Evolutionary conservation across 306 rosid species (phyloP), one percentile per base, ranked within the genome.

Genomic region (Cicer yamashitae): DNA sequence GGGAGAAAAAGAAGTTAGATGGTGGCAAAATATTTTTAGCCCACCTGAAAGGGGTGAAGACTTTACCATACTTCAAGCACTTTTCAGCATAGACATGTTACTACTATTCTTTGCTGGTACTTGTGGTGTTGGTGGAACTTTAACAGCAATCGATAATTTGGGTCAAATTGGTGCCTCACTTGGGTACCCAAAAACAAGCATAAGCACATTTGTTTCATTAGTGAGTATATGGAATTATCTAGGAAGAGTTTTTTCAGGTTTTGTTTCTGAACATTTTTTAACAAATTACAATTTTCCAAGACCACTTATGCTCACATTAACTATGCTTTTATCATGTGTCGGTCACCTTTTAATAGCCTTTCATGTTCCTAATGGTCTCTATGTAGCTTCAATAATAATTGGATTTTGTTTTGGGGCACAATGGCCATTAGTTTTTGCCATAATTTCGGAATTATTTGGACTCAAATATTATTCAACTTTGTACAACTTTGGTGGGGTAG

Each of bases 321-420:
- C 51, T 18, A 84, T 89, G 2, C 39, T 83, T 6, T 14, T 87
- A 2, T 80, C 91, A 0, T 89, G 94, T 45, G 72, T 71, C 1
- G 88, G 90, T 10, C 89, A 89, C 17, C 76, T 89, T 10, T 40
- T 89, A 8, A 82, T 89, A 53, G 91, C 88, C 2, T 87, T 87
- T 5, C 17, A 77, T 20, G 87, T 88, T 3, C 7, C 79, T 0
- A 77, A 82, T 1, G 86, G 88, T 5, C 86, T 89, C 18, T 89
- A 89, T 43, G 56, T 65, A 2, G 91, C 94, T 1, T 93, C 98
- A 0, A 18, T 91, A 0, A 82, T 91, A 0, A 91, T 87, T 8
- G 98, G 98, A 6, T 88, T 91, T 14, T 82, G 90, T 57, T 93
- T 88, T 45, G 98, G 98, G 0, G 98, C 98, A 6, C 93, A 89